Evolutionary conservation across 371 early-diverging fungal species (phyloP).

Genomic region (Zopfochytrium polystomum): DNA sequence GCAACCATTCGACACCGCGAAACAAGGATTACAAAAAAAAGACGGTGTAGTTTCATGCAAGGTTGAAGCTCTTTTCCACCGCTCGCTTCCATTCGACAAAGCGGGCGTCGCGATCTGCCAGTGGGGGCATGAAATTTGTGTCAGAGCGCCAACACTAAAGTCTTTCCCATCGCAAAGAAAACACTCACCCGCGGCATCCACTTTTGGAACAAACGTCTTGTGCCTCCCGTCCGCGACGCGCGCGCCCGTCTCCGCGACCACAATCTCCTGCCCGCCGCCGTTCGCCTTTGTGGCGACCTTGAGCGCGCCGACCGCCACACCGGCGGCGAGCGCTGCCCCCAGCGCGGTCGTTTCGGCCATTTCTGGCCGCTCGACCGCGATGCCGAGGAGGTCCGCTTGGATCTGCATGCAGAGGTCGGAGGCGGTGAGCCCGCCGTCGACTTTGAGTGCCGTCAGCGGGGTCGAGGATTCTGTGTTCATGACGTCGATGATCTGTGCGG

Average conservation of each 20-base stretch:
- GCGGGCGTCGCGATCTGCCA: slow-evolving; percentile 62
- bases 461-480: slow-evolving; percentile 76
- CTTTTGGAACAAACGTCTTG: too few species aligned
- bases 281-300: slow-evolving; percentile 19
- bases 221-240: slow-evolving; percentile 45
- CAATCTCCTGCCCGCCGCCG: slow-evolving; percentile 1
- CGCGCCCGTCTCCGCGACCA: slow-evolving; percentile 27
- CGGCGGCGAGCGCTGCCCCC: slow-evolving; percentile 94
- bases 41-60: slow-evolving; percentile 51
- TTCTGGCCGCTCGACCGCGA: slow-evolving; percentile 75
- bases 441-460: slow-evolving; percentile 67
- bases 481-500: slow-evolving; percentile 69
- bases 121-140: too few species aligned
- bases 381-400: slow-evolving; percentile 82
- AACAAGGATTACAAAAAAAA: neutral
- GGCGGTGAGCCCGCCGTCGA: slow-evolving; percentile 91
- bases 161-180: too few species aligned
- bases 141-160: too few species aligned
- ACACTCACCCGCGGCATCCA: too few species aligned
- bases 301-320: slow-evolving; percentile 77
- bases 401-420: slow-evolving; percentile 89
- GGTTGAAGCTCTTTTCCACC: slow-evolving; percentile 69
- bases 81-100: slow-evolving; percentile 83
- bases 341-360: slow-evolving; percentile 92
- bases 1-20: neutral